These are phyloP conservation scores for Solanum pinnatisectum DNA, from an alignment of 257 asterid species.

Conservation along the genomic window DNA sequence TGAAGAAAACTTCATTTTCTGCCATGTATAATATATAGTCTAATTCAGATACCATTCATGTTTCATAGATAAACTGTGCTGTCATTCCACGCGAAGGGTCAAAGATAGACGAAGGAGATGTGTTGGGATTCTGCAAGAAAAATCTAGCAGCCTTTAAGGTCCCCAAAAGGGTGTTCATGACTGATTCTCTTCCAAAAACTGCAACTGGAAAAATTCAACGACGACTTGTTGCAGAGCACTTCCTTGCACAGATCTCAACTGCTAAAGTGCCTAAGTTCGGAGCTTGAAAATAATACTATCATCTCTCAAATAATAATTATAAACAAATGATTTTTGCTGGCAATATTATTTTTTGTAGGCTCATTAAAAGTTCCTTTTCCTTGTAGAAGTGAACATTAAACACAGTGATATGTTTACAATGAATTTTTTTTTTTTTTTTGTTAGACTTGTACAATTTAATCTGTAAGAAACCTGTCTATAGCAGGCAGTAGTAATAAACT, in stretches of 20 bases:
- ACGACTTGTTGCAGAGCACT: constrained; percentile 76
- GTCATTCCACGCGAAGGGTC: constrained; percentile 75
- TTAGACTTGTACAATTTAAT: not conserved
- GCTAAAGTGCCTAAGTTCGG: constrained; percentile 81
- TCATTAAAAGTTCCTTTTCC: not conserved
- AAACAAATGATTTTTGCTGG: not conserved
- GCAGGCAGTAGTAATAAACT: not conserved
- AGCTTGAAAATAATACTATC: constrained; percentile 27
- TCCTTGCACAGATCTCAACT: constrained; percentile 73
- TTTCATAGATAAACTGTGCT: constrained; percentile 79
- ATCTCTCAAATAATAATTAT: not conserved
- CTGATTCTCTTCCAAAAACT: constrained; percentile 76
- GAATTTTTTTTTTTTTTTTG: not conserved
- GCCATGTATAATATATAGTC: not conserved
- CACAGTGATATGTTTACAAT: not conserved
- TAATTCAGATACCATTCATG: not conserved
- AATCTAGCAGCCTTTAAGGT: constrained; percentile 87
- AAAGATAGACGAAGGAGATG: constrained; percentile 55
- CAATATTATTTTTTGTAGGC: not conserved
- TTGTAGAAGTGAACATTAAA: not conserved
- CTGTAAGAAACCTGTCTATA: not conserved
- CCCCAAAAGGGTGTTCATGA: constrained; percentile 85
- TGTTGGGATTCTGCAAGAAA: constrained; percentile 63
- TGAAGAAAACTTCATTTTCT: constrained; percentile 42
- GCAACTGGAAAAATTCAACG: constrained; percentile 91